phyloP scores from a whole-genome alignment of 2,329 filamentous ascomycete species.

The Neofusicoccum umdonicola region DNA sequence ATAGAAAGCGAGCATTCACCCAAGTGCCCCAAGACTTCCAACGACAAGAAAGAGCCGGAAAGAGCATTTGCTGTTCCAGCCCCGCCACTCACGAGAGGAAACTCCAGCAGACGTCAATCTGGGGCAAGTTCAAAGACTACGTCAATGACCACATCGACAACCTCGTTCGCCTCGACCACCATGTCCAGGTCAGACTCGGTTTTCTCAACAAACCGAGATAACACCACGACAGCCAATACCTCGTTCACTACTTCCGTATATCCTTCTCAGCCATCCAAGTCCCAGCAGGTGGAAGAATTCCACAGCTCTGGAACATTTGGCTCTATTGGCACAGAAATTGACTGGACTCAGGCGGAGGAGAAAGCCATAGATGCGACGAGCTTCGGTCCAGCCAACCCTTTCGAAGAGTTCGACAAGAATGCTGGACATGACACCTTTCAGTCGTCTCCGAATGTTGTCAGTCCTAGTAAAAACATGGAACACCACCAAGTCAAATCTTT shows the following conservation, averaged over 20 bases:
- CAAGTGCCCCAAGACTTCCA: not conserved
- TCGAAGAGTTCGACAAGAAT: not conserved
- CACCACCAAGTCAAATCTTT: slow-evolving; percentile 30
- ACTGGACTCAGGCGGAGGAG: not conserved
- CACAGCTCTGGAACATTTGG: slow-evolving; percentile 2
- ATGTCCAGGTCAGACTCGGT: not conserved
- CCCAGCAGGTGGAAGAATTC: not conserved
- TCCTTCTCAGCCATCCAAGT: not conserved
- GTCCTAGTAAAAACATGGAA: not conserved
- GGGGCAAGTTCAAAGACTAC: not conserved
- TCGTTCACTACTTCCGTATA: not conserved
- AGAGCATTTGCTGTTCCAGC: not conserved
- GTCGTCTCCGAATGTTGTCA: not conserved
- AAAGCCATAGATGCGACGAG: not conserved
- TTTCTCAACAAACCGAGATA: not conserved
- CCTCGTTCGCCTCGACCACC: not conserved
- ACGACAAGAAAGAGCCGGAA: not conserved
- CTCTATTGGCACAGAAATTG: not conserved
- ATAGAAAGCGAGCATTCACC: not conserved
- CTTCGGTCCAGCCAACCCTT: not conserved
- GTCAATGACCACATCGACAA: not conserved
- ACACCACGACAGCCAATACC: not conserved
- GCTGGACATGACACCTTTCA: not conserved
- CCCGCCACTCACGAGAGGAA: not conserved
- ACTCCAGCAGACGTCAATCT: not conserved